Evolutionary conservation across 208 protist species (phyloP).

Genomic region (Spongospora subterranea): DNA sequence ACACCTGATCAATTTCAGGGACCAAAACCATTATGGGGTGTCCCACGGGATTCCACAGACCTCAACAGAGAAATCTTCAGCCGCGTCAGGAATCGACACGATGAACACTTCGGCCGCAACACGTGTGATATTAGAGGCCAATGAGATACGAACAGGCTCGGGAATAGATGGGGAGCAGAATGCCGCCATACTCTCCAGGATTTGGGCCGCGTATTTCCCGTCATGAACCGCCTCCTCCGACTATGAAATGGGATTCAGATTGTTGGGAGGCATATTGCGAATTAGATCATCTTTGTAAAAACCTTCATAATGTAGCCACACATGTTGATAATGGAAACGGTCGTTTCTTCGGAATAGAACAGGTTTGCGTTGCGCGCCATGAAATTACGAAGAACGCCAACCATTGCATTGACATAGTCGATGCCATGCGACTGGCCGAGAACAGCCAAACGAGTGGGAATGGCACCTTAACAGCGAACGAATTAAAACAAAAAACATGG

Average conservation of each 20-base stretch:
- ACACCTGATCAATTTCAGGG: background rate
- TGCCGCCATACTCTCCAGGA: background rate
- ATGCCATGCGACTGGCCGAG: background rate
- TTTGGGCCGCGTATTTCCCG: slow-evolving; percentile 8
- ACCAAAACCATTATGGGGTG: background rate
- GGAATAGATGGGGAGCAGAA: background rate
- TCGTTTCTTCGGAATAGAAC: background rate
- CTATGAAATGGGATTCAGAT: background rate
- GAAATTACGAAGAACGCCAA: slow-evolving; percentile 4
- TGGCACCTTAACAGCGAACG: background rate
- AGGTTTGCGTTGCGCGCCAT: background rate
- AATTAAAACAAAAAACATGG: background rate
- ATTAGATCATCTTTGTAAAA: background rate
- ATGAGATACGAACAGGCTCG: background rate
- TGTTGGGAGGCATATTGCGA: background rate
- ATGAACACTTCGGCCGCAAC: background rate
- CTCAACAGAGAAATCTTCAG: background rate
- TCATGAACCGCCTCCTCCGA: slow-evolving; percentile 11
- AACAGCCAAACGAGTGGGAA: background rate
- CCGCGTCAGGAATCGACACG: background rate
- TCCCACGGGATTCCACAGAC: no score
- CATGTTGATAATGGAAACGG: background rate
- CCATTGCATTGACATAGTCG: background rate
- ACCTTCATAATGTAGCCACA: background rate
- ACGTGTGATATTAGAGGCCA: background rate